Percentiles rank a stretch among this genome's conserved stretches.
Evolutionary conservation across 2,329 filamentous ascomycete genomes (phyloP).

Genomic region (Aspergillus luchuensis): DNA sequence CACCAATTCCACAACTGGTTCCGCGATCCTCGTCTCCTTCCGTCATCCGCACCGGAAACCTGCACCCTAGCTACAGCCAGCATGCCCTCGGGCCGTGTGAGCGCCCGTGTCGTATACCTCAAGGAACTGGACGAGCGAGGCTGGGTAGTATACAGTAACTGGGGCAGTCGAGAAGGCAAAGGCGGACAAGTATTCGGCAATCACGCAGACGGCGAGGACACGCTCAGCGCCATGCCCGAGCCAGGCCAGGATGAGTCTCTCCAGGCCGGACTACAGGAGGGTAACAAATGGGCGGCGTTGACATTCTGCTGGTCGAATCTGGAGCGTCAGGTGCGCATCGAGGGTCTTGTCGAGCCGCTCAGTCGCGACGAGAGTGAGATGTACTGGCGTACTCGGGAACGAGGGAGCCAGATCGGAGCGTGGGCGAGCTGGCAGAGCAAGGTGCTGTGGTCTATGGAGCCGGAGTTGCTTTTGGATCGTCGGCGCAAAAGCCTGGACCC

Average conservation of each 20-base stretch:
- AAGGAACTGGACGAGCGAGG: slow-evolving; percentile 85
- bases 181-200: slow-evolving; percentile 44
- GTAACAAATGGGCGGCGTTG: slow-evolving; percentile 76
- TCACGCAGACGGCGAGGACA: slow-evolving; percentile 14
- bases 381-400: slow-evolving; percentile 66
- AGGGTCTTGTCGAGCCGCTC: slow-evolving; percentile 72
- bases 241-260: slow-evolving; percentile 38
- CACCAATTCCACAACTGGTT: slow-evolving; percentile 92
- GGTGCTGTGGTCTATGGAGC: slow-evolving; percentile 58
- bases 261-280: slow-evolving; percentile 19
- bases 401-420: slow-evolving; percentile 82
- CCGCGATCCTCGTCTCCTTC: slow-evolving; percentile 63
- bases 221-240: slow-evolving; percentile 63
- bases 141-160: slow-evolving; percentile 94
- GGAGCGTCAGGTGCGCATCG: slow-evolving; percentile 88
- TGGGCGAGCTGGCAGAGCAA: slow-evolving; percentile 91
- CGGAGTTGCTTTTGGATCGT: slow-evolving; percentile 26
- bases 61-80: slow-evolving; percentile 82
- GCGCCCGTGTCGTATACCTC: slow-evolving; percentile 84
- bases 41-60: slow-evolving; percentile 78
- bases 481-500: slow-evolving; percentile 29
- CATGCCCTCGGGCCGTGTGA: slow-evolving; percentile 81
- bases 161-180: slow-evolving; percentile 66
- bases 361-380: slow-evolving; percentile 69
- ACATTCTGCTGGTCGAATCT: slow-evolving; percentile 88